These are phyloP conservation scores for Xylaria flabelliformis DNA, from an alignment of 495 filamentous ascomycete genomes.

Conservation along the genomic window DNA sequence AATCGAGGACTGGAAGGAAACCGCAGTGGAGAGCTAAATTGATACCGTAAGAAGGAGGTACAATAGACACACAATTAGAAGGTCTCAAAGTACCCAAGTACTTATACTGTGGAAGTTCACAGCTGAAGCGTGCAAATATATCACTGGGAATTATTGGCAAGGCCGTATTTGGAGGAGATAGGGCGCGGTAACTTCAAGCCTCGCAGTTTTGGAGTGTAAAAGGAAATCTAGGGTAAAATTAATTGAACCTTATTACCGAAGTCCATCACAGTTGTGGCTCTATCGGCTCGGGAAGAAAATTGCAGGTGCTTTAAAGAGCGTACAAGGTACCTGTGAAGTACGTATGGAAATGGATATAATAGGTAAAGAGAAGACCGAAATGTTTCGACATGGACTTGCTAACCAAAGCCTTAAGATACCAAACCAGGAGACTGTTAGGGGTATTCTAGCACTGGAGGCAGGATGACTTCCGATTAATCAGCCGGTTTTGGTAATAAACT, in stretches of 20 bases:
- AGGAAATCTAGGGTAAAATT: neutral
- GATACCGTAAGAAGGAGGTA: neutral
- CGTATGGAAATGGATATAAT: too few species aligned
- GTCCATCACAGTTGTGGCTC: neutral
- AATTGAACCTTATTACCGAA: neutral
- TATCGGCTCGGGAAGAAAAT: too few species aligned
- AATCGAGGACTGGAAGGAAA: neutral
- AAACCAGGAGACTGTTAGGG: too few species aligned
- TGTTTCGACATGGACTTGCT: neutral
- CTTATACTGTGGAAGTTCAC: neutral
- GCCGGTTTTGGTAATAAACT: neutral
- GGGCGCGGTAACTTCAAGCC: neutral
- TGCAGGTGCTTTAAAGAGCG: neutral
- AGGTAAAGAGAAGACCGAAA: too few species aligned
- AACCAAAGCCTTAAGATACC: neutral
- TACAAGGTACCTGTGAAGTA: neutral
- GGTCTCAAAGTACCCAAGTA: neutral
- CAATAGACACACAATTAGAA: neutral
- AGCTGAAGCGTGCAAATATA: neutral
- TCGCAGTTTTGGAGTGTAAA: neutral
- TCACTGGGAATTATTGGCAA: neutral
- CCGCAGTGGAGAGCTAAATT: neutral
- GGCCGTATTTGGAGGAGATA: neutral
- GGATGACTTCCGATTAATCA: neutral
- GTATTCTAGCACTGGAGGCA: neutral